Percentiles rank a stretch among this genome's conserved stretches.
These are phyloP conservation scores for Petunia axillaris DNA, from an alignment of 257 asterid genomes.

Conservation along the genomic window DNA sequence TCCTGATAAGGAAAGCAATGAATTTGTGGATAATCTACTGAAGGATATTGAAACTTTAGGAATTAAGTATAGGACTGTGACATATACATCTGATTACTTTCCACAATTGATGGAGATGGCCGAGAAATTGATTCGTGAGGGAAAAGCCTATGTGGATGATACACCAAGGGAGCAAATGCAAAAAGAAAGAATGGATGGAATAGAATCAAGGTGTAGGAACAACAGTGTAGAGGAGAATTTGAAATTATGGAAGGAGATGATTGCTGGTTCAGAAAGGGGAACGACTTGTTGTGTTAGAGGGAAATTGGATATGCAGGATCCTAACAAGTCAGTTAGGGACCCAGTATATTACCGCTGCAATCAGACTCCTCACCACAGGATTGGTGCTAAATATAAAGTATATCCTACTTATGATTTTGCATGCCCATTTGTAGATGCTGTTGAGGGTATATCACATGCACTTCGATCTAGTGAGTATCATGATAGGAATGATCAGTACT, in stretches of 20 bases:
- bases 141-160: constrained; percentile 91
- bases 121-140: constrained; percentile 70
- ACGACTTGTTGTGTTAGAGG: constrained; percentile 86
- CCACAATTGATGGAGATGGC: constrained; percentile 92
- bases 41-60: constrained; percentile 84
- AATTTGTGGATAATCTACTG: constrained; percentile 89
- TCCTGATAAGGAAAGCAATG: constrained; percentile 94
- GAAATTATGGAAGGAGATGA: constrained; percentile 87
- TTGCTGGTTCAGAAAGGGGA: constrained; percentile 87
- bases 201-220: constrained; percentile 68
- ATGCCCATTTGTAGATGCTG: constrained; percentile 91
- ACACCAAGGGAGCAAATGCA: constrained; percentile 86
- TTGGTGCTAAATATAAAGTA: constrained; percentile 74
- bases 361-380: constrained; percentile 89
- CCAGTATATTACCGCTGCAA: constrained; percentile 97
- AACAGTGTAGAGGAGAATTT: constrained; percentile 73
- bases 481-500: constrained; percentile 91
- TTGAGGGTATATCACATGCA: constrained; percentile 93
- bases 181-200: constrained; percentile 88
- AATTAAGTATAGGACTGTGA: constrained; percentile 63
- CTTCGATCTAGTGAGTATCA: constrained; percentile 97
- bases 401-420: constrained; percentile 97
- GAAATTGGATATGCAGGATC: constrained; percentile 87
- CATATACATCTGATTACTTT: constrained; percentile 93
- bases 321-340: constrained; percentile 90